phyloP scores from a whole-genome alignment of 2,329 filamentous ascomycete genomes.

The Aspergillus sp. region DNA sequence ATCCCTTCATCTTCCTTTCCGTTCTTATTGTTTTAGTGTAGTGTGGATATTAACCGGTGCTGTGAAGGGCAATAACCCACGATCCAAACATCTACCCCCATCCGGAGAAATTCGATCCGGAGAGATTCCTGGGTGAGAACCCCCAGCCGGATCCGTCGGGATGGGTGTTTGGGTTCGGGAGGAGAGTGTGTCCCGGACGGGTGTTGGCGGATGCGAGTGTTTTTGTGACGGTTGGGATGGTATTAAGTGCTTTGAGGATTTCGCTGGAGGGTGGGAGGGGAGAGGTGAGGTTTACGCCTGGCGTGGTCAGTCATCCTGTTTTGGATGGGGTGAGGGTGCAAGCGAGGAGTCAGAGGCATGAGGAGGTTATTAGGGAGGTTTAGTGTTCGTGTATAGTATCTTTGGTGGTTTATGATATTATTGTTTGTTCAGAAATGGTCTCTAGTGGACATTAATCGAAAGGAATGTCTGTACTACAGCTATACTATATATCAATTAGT shows the following conservation, averaged over 20 bases:
- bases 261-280: conserved; percentile 33
- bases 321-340: conserved; percentile 37
- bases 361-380: conserved; percentile 20
- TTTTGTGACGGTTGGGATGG: conserved; percentile 46
- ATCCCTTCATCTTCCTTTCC: not conserved
- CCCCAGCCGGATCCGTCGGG: conserved; percentile 42
- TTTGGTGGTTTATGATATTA: too few relatives aligned
- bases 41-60: too few relatives aligned
- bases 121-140: conserved; percentile 40
- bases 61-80: conserved; percentile 42
- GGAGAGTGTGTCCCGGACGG: conserved; percentile 46
- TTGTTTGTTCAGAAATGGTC: too few relatives aligned
- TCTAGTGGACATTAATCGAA: too few relatives aligned
- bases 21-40: not conserved
- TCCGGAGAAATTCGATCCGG: conserved; percentile 46
- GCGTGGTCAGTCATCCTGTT: conserved; percentile 39
- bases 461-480: too few relatives aligned
- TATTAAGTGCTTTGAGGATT: conserved; percentile 51
- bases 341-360: conserved; percentile 37
- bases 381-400: too few relatives aligned
- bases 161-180: conserved; percentile 40
- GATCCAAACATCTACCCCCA: conserved; percentile 40
- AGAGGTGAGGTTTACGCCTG: conserved; percentile 38
- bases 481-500: too few relatives aligned
- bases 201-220: conserved; percentile 46